Conservation (phyloP, 306 rosid species). For the Luffa aegyptiaca region DNA sequence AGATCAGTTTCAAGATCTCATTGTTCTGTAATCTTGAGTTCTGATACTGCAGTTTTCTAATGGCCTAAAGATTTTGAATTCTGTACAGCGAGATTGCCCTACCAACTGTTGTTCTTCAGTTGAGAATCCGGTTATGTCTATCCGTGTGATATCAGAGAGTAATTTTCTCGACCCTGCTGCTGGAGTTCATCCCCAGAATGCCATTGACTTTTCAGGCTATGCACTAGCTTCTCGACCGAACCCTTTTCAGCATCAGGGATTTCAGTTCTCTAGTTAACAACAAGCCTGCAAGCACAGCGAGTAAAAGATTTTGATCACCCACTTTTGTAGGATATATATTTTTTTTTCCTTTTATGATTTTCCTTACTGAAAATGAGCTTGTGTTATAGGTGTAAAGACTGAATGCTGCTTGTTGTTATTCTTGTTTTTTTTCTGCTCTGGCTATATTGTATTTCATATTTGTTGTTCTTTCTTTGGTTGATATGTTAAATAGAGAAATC, state of each 20-base stretch:
- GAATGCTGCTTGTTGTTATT: neutral
- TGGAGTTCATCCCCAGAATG: slow-evolving; percentile 17
- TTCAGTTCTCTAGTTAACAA: slow-evolving; percentile 34
- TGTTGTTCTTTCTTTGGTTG: neutral
- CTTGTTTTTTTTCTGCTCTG: neutral
- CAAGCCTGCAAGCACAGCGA: neutral
- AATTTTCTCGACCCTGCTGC: slow-evolving; percentile 3
- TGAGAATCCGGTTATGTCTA: slow-evolving; percentile 17
- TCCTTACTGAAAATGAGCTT: neutral
- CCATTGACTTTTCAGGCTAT: neutral
- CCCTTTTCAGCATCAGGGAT: slow-evolving; percentile 22
- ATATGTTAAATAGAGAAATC: neutral
- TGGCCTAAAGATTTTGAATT: neutral
- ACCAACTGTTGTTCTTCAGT: slow-evolving; percentile 8
- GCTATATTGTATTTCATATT: neutral
- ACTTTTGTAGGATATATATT: neutral
- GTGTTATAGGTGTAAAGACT: neutral
- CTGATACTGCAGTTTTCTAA: neutral
- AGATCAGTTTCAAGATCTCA: neutral
- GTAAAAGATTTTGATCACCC: neutral
- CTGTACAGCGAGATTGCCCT: neutral
- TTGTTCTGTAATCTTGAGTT: neutral
- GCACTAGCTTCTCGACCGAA: slow-evolving; percentile 21
- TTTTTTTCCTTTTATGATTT: neutral
- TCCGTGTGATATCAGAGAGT: slow-evolving; percentile 16